Conservation (phyloP, 305 asterid genomes). For the Plantago coronopus region DNA sequence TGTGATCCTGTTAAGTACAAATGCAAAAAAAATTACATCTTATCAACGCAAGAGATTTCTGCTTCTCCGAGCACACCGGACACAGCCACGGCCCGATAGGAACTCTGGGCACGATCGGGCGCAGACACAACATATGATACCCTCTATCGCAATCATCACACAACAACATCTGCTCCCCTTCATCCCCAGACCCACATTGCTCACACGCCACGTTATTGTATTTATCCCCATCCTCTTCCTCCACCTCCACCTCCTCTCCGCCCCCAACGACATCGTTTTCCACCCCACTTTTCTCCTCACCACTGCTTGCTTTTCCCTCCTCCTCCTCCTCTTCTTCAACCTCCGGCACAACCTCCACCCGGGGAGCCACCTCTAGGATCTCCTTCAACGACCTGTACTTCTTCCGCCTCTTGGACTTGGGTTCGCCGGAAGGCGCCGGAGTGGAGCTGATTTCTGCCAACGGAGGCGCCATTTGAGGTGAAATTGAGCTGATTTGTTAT, state of each 20-base stretch:
- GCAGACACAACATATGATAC: constrained; percentile 62
- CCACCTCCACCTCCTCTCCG: constrained; percentile 15
- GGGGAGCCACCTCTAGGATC: constrained; percentile 52
- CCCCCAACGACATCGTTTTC: constrained; percentile 37
- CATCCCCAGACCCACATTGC: constrained; percentile 73
- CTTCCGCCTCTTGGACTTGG: constrained; percentile 16
- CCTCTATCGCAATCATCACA: constrained; percentile 74
- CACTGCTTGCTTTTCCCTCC: no score
- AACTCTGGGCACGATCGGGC: constrained; percentile 63
- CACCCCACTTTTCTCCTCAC: no score
- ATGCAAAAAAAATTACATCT: no score
- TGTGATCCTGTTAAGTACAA: no score
- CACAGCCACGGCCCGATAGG: constrained; percentile 76
- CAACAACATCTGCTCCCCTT: constrained; percentile 50
- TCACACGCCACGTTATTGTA: constrained; percentile 44
- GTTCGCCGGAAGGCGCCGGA: constrained; percentile 25
- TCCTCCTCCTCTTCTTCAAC: no score
- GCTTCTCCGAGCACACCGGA: constrained; percentile 35
- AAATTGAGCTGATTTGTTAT: background rate
- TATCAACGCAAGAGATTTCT: background rate
- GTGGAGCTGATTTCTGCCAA: constrained; percentile 22
- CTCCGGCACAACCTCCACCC: no score
- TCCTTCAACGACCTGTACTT: constrained; percentile 55
- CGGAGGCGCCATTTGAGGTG: constrained; percentile 44
- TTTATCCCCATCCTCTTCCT: constrained; percentile 21